A percentile compares a stretch with the other conserved stretches of the same genome.
phyloP scores from a whole-genome alignment of 192 early-diverging fungal species.

The Coemansia interrupta region DNA sequence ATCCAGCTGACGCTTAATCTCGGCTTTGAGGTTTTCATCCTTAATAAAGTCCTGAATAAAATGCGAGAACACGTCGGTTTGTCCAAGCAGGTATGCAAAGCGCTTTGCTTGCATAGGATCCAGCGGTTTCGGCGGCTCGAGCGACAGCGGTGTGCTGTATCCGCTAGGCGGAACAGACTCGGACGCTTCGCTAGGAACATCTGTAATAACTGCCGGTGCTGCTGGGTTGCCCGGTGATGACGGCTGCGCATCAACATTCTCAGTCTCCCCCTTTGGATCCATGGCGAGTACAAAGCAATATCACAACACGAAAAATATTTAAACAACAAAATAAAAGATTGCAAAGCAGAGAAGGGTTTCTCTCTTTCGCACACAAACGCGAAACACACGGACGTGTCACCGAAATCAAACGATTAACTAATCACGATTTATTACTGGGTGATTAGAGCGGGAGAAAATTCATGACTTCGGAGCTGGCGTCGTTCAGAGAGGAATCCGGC shows the following conservation, averaged over 20 bases:
- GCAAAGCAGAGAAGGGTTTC: not conserved
- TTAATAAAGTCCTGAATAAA: constrained; percentile 62
- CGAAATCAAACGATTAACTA: not conserved
- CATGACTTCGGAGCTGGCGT: constrained; percentile 30
- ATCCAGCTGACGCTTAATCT: constrained; percentile 42
- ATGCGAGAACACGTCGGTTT: constrained; percentile 72
- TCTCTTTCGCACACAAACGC: not conserved
- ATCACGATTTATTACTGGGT: not conserved
- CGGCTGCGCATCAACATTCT: too few relatives aligned
- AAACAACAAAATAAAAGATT: not conserved
- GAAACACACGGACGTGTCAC: not conserved
- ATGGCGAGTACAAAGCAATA: not conserved
- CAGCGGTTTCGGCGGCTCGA: constrained; percentile 38
- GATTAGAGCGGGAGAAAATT: constrained; percentile 37
- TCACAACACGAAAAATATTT: not conserved
- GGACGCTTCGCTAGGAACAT: constrained; percentile 24
- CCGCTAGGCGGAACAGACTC: constrained; percentile 49
- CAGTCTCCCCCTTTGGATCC: not conserved
- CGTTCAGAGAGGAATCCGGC: not conserved
- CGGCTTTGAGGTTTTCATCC: constrained; percentile 54
- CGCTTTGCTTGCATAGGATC: constrained; percentile 50
- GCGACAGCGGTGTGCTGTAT: constrained; percentile 37
- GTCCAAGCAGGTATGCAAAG: constrained; percentile 54
- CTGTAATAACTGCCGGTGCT: not conserved
- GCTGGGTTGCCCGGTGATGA: too few relatives aligned